Evolutionary conservation across 2,329 filamentous ascomycete species (phyloP), one percentile per base, ranked within the genome.

Genomic region (Colletotrichum liaoningense): DNA sequence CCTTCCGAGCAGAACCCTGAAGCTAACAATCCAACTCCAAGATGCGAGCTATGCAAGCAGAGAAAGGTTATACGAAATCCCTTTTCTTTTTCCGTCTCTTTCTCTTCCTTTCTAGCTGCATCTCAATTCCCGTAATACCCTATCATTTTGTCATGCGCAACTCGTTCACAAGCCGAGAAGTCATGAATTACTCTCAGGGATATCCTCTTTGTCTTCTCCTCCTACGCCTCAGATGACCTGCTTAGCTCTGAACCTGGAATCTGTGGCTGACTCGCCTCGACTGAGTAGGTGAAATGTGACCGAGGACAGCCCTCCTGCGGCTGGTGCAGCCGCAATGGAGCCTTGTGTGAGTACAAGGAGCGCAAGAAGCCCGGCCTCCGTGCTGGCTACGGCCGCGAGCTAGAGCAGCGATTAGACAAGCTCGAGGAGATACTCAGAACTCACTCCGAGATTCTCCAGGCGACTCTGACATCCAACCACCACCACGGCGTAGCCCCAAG

Each of bases 1-100:
- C 64, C 65, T 35, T 55, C 55, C 42, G 72, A 77, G 57, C 73
- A 76, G 49, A 77, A 77, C 38, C 66, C 69, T 64, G 77, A 80
- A 76, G 78, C 86, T 86, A 82, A 87, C 78, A 74, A 75, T 66
- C 42, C 72, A 12, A 76, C 81, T 59, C 78, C 79, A 82, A 93
- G 91, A 79, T 93, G 94, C 79, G 94, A 95, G 83, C 87, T 93
- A 64, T 95, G 93, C 85, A 95, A 95, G 83, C 91, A 93, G 81
- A 87, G 94, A 84, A 96, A 95, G 87, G 93, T 94, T 83, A 68
- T 81, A 78, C 58, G 14, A n/a, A 22, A 35, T 19, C 54, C 14
- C 22, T n/a, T n/a, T 56, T 22, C 26, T 55, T 56, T 66, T 33
- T 49, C 35, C 56, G 12, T 62, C 35, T n/a, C 30, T 26, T 49